Evolutionary conservation across 495 filamentous ascomycete species (phyloP), one percentile per base, ranked within the genome.

Genomic region (Beverwykella pulmonaria): DNA sequence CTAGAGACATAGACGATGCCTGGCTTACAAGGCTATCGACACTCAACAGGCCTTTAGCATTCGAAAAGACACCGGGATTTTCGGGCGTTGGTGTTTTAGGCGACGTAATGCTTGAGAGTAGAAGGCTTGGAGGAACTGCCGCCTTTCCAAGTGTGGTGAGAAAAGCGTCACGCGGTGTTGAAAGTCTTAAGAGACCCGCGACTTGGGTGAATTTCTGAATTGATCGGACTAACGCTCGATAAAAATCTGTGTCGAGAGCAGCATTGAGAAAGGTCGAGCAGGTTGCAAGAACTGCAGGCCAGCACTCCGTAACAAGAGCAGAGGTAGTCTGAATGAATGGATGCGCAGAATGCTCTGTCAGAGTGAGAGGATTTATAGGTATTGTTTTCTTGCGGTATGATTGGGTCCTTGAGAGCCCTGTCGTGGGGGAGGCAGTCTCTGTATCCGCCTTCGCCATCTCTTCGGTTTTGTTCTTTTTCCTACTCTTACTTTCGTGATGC

Each of bases 191-290:
- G 59, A 98, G 80, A 15, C 94, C 94, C 22, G 94, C 92, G 8
- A 97, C 94, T 74, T 98, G 94, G 0, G 95, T 89, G 72, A 98
- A 89, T 70, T 96, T 96, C 72, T 98, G 94, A 69, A 98, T 93
- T 0, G 92, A 90, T 53, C 93, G 84, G n/a, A 98, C 92, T 1
- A 98, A 83, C 25, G 87, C 87, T 67, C 96, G 92, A 65, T 96
- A 98, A 65, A 92, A 96, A 44, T 96, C 93, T n/a, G 91, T 88
- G 71, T 98, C 94, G 10, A 98, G 77, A 0, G 92, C 86, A 20
- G 95, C 92, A 74, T 92, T 92, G 25, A 98, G 76, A 76, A 97
- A 98, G 0, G 93, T 97, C 0, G 94, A 97, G 68, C 91, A 97
- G 0, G 92, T 89, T 17, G 94, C 93, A 34, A 98, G 85, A 15